Evolutionary conservation across 2,329 filamentous ascomycete genomes (phyloP).

Genomic region (Arthrocladium fulminans): DNA sequence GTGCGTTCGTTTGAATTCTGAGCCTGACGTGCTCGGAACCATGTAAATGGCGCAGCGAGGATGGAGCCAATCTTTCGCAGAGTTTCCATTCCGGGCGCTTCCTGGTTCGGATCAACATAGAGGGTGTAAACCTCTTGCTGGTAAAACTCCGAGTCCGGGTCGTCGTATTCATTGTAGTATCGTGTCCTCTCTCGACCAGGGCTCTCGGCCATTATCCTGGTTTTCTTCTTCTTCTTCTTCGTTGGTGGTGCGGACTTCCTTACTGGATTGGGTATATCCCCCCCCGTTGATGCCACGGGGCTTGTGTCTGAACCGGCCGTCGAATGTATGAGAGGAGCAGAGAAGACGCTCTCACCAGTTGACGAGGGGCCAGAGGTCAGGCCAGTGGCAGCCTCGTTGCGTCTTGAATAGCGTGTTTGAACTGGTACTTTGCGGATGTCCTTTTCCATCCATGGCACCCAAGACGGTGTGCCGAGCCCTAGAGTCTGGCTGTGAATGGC

Average conservation of each 20-base stretch:
- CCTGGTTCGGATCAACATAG: slow-evolving; percentile 62
- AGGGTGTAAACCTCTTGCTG: slow-evolving; percentile 59
- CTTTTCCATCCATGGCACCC: slow-evolving; percentile 38
- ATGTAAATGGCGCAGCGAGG: not conserved
- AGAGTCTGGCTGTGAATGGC: slow-evolving; percentile 42
- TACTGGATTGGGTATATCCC: not conserved
- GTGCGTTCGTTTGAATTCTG: slow-evolving; percentile 3
- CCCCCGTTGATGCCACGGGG: not conserved
- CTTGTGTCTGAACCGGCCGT: slow-evolving; percentile 25
- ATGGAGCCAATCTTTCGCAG: slow-evolving; percentile 40
- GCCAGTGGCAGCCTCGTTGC: slow-evolving; percentile 1
- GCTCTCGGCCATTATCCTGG: slow-evolving; percentile 13
- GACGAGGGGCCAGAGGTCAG: slow-evolving; percentile 25
- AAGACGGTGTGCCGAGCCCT: slow-evolving; percentile 40
- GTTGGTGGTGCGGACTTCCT: slow-evolving; percentile 1
- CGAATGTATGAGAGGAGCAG: slow-evolving; percentile 20
- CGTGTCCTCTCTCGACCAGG: slow-evolving; percentile 17
- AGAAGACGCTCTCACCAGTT: slow-evolving; percentile 24
- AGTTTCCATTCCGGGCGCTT: slow-evolving; percentile 56
- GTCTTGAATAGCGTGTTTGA: not conserved
- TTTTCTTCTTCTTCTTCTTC: slow-evolving; percentile 14
- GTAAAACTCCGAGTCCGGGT: slow-evolving; percentile 56
- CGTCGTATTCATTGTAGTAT: slow-evolving; percentile 85
- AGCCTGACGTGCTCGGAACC: not conserved
- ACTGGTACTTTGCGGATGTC: slow-evolving; percentile 47